Base-by-base conservation (phyloP, 2,329 filamentous ascomycete species). In the Mycogone perniciosa region DNA sequence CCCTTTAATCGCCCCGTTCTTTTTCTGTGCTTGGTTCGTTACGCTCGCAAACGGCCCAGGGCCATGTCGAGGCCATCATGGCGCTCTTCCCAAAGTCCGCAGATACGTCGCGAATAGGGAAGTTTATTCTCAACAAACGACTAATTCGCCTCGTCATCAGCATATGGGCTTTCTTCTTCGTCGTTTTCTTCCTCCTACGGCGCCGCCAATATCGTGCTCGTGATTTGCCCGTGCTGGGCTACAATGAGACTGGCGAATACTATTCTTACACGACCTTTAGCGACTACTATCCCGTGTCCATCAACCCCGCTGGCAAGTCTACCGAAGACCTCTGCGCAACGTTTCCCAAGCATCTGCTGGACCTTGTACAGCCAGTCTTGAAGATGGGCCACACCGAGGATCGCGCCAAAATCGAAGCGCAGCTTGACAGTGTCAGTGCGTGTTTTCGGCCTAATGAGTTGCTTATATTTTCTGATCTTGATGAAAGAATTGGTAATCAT, bases 391-490 rank as follows among this genome's bases (percentile, higher is more conserved):
- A 67, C 31, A 63, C 63, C 50, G 64, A 57, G 45, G 53, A 53
- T 10, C 56, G 54, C 30, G 56, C 56, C 31, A 64, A 59, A 52
- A 49, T 67, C 6, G 59, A 64, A 31, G 70, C 75, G 5, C 76
- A 80, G 48, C 64, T 82, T 44, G 62, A 70, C 39, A 79, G 73
- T 56, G 73, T 76, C 30, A 79, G 78, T 45, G 74, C 75, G 29
- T 80, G 73, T 60, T 74, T 79, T 29, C 55, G 56, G 7, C 62
- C 67, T 7, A 58, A 57, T 38, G 65, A 68, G 20, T 63, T 77
- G 11, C 66, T 77, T 46, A 65, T 80, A 57, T 74, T 76, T 57
- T 79, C 76, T 47, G 77, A 81, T 57, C 67, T 75, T 9, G 72
- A 72, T 40, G 70, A 76, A 46, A 62, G 64, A 6, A 62, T 77